Evolutionary conservation across 169 alveolate genomes (phyloP), one percentile per base, ranked within the genome.

Genomic region (Cryptosporidium parvum): DNA sequence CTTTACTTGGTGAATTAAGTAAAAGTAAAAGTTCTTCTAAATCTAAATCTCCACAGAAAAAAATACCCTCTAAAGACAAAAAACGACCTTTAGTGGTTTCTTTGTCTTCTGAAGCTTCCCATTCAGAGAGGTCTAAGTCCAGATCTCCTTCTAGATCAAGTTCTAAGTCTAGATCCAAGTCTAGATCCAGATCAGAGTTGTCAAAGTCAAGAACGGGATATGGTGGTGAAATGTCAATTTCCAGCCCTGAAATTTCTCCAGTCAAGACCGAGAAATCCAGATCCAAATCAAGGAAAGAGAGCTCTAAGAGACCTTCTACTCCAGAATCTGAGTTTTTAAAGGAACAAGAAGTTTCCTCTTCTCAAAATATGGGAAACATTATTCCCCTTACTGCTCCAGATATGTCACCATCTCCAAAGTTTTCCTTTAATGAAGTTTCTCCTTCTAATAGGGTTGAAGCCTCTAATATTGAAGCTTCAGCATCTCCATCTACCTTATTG

Each of bases 351-450:
- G 42, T n/a, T 16, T 65, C 23, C n/a, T 16, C 31, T 29, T 10
- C 72, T 31, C 44, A 16, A 1, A 29, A 0, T 12, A 2, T 29
- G 33, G 31, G 18, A 65, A 35, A n/a, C 4, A 35, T 33, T 10
- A 37, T 37, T 65, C 72, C 44, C 8, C 51, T 65, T n/a, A n/a
- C 48, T 31, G 72, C 51, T 16, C 72, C 44, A n/a, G 72, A 65
- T 65, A 14, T 33, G 9, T 65, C 72, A 26, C 37, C 67, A 16
- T 23, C 35, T 26, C 67, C 29, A 18, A 65, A 21, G 51, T 65
- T 39, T 33, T 10, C 51, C 21, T 37, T 9, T 39, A 31, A 31
- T 31, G 18, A 7, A 9, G 10, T 0, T 7, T 14, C 26, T 8
- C 8, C 4, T 10, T n/a, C 42, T 8, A 65, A 16, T 9, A 42